Conservation (phyloP, 2,329 filamentous ascomycete genomes). For the Colletotrichum ledebouriae region DNA sequence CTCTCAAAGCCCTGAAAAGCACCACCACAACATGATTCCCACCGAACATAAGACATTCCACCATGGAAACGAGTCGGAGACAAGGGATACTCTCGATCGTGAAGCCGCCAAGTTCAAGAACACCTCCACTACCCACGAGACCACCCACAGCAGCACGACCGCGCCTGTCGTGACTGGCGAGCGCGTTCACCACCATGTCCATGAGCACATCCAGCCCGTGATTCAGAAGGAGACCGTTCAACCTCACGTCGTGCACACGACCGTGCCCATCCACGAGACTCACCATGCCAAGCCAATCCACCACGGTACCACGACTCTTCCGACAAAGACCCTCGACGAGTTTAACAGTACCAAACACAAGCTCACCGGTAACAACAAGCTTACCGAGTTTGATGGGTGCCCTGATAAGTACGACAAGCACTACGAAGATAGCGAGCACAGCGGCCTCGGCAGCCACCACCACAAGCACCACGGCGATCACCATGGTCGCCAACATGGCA, state of each 20-base stretch:
- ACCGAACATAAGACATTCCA: conserved; percentile 73
- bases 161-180: conserved; percentile 49
- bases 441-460: background rate
- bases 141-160: conserved; percentile 47
- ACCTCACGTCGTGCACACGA: conserved; percentile 78
- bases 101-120: conserved; percentile 59
- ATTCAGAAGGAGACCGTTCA: conserved; percentile 78
- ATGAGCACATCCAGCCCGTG: conserved; percentile 79
- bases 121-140: conserved; percentile 47
- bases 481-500: conserved; percentile 1
- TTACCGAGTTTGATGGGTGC: conserved; percentile 73
- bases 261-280: conserved; percentile 78
- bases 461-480: conserved; percentile 1
- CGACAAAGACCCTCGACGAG: conserved; percentile 73
- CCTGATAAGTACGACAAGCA: conserved; percentile 60
- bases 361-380: conserved; percentile 44
- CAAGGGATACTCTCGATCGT: conserved; percentile 60
- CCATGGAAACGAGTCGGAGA: conserved; percentile 67
- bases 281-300: conserved; percentile 77
- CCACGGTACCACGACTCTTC: conserved; percentile 74
- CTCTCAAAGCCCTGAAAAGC: conserved; percentile 67
- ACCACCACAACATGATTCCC: conserved; percentile 69
- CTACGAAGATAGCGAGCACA: conserved; percentile 37
- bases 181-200: conserved; percentile 62
- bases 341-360: conserved; percentile 64